Base-by-base conservation (phyloP, 805 yeast genomes). In the Wickerhamiella qilinensis region DNA sequence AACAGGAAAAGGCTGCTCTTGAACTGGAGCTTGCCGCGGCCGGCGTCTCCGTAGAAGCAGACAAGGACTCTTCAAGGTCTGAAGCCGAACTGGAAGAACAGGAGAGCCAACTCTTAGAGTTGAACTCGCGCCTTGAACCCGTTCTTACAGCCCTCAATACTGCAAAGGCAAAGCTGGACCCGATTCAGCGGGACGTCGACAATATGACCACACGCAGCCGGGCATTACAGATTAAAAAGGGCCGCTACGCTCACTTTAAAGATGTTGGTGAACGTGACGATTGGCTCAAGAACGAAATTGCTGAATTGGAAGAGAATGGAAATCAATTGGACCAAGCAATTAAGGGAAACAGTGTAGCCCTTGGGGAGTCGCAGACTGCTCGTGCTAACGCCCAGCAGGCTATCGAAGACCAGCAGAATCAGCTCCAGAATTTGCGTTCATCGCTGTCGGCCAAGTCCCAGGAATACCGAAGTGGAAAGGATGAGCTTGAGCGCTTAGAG, bases 61-160 rank as follows among this genome's bases (percentile, higher is more conserved):
- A 80, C 47, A 68, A 75, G 25, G 65, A 73, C 16, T n/a, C n/a
- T n/a, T n/a, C n/a, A n/a, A n/a, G n/a, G n/a, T n/a, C n/a, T n/a
- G n/a, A n/a, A n/a, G n/a, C n/a, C n/a, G 94, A 86, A 47, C 85
- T 71, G 56, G 74, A 79, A 27, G 58, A 86, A 9, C 75, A 73
- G 51, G 91, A 81, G 52, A 68, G 88, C 37, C 96, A 91, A 20
- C 36, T 21, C 5, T 21, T 22, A 19, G 44, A 42, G 2, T 32
- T 44, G 16, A 9, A n/a, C 7, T n/a, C 11, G 8, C 15, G 18
- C 15, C 15, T 30, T 17, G 20, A 7, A 5, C 5, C 20, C n/a
- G 14, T 30, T n/a, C 27, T 9, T 8, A 29, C 31, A 6, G 31
- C 31, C 12, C 16, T 11, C 31, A 20, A n/a, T 2, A 11, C 27